phyloP scores from a whole-genome alignment of 2,329 filamentous ascomycete genomes.

The Fusarium sp. region DNA sequence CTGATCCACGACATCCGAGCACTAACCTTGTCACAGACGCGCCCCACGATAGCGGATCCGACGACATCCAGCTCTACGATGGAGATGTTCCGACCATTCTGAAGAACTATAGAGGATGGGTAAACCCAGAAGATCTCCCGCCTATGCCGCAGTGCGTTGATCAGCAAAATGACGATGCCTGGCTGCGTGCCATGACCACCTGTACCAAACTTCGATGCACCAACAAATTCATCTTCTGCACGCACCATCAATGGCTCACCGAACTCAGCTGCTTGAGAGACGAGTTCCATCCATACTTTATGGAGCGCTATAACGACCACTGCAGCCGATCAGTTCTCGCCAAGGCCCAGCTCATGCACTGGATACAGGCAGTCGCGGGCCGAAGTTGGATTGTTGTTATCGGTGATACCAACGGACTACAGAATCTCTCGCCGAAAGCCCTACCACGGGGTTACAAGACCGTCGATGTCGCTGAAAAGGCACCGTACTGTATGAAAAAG shows the following conservation, averaged over 20 bases:
- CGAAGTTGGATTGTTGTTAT: slow-evolving; percentile 26
- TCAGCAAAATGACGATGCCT: slow-evolving; percentile 20
- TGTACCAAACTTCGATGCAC: slow-evolving; percentile 29
- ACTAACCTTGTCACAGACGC: not conserved
- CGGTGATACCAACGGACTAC: slow-evolving; percentile 13
- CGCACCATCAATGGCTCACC: slow-evolving; percentile 30
- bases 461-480: not conserved
- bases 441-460: slow-evolving; percentile 3
- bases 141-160: slow-evolving; percentile 35
- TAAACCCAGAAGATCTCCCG: slow-evolving; percentile 23
- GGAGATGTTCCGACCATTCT: not conserved
- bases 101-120: slow-evolving; percentile 15
- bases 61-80: not conserved
- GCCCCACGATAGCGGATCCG: not conserved
- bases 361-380: slow-evolving; percentile 9
- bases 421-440: not conserved
- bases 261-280: slow-evolving; percentile 24
- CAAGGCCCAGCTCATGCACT: slow-evolving; percentile 24
- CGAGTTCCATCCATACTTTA: slow-evolving; percentile 13
- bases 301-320: slow-evolving; percentile 9
- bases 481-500: slow-evolving; percentile 18
- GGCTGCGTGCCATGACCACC: slow-evolving; percentile 25
- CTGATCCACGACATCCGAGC: not conserved
- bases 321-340: slow-evolving; percentile 29
- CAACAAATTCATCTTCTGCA: slow-evolving; percentile 27